These are phyloP conservation scores for Marasmius oreades DNA, from an alignment of 1,284 basidiomycete genomes.

Conservation along the genomic window DNA sequence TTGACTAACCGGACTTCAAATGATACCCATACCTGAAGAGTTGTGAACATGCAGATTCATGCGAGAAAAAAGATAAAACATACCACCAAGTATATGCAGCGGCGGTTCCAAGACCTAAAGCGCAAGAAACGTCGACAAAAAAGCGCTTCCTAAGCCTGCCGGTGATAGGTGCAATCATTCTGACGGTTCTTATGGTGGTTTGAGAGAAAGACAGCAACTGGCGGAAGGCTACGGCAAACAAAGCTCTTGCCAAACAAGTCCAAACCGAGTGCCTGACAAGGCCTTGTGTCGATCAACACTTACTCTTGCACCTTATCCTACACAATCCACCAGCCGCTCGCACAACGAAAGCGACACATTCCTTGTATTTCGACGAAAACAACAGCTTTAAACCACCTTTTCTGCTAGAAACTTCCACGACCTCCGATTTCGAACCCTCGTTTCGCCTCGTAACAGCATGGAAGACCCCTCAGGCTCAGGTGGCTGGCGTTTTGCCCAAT, in stretches of 20 bases:
- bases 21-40: constrained; percentile 73
- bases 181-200: constrained; percentile 34
- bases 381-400: constrained; percentile 18
- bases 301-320: constrained; percentile 17
- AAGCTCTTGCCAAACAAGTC: constrained; percentile 1
- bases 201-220: constrained; percentile 15
- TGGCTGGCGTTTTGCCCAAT: constrained; percentile 98
- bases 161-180: constrained; percentile 81
- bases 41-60: constrained; percentile 17
- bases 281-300: constrained; percentile 13
- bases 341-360: background rate
- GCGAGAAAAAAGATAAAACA: constrained; percentile 26
- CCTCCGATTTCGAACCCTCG: constrained; percentile 14
- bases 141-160: constrained; percentile 87
- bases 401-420: constrained; percentile 21
- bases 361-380: background rate
- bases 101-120: constrained; percentile 69
- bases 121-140: constrained; percentile 73
- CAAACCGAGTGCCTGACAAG: constrained; percentile 4
- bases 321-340: background rate
- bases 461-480: constrained; percentile 82
- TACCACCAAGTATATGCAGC: constrained; percentile 79
- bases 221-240: constrained; percentile 3
- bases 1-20: constrained; percentile 62
- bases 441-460: constrained; percentile 30